Evolutionary conservation across 805 yeast species (phyloP).

Genomic region (Myxozyma monticola): DNA sequence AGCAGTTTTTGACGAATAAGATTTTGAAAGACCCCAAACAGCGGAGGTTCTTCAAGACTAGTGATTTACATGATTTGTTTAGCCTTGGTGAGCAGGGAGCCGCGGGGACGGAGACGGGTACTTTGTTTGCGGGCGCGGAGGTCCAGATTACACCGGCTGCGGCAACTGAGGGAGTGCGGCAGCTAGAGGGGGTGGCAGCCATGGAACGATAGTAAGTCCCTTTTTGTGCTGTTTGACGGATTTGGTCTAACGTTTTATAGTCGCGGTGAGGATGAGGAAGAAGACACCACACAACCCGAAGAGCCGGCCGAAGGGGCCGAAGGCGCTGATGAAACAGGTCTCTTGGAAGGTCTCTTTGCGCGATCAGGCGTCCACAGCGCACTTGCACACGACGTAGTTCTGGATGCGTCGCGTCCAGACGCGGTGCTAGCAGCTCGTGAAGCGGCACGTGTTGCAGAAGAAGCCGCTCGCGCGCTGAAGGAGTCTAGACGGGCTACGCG

Average conservation of each 20-base stretch:
- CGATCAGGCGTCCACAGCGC: slow-evolving; percentile 71
- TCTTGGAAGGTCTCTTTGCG: slow-evolving; percentile 76
- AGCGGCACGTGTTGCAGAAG: slow-evolving; percentile 59
- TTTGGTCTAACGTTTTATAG: neutral
- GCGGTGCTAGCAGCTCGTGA: slow-evolving; percentile 58
- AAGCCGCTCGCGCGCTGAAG: slow-evolving; percentile 58
- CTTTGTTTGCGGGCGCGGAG: slow-evolving; percentile 55
- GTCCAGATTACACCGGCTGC: slow-evolving; percentile 38
- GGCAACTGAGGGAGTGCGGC: slow-evolving; percentile 63
- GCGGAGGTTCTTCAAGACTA: slow-evolving; percentile 85
- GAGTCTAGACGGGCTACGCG: slow-evolving; percentile 59
- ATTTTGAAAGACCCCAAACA: slow-evolving; percentile 95
- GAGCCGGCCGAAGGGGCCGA: neutral
- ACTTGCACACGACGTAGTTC: slow-evolving; percentile 74
- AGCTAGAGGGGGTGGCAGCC: slow-evolving; percentile 71
- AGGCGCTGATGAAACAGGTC: slow-evolving; percentile 55
- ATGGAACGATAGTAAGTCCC: slow-evolving; percentile 62
- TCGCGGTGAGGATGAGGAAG: slow-evolving; percentile 20
- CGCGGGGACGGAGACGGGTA: slow-evolving; percentile 68
- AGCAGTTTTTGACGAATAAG: slow-evolving; percentile 89
- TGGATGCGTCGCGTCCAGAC: slow-evolving; percentile 57
- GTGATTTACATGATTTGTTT: slow-evolving; percentile 87
- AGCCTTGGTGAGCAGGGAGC: slow-evolving; percentile 73
- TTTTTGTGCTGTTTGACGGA: slow-evolving; percentile 27
- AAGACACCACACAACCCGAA: neutral